Conservation (phyloP, 2,329 filamentous ascomycete genomes). For the Colletotrichum tamarilloi region DNA sequence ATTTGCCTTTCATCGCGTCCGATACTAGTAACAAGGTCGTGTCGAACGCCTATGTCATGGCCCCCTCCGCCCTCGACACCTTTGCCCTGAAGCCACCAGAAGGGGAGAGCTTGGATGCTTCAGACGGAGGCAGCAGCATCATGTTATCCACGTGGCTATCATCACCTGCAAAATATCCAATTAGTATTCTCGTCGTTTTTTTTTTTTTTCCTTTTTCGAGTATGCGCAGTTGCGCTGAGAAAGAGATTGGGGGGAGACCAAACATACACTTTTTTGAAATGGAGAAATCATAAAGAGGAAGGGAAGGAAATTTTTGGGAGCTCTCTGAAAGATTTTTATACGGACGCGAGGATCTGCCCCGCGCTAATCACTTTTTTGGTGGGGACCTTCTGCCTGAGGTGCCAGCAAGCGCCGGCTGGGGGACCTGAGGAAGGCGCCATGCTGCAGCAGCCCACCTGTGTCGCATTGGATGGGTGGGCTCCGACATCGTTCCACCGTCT, state of each 20-base stretch:
- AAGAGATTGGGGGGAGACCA: constrained; percentile 40
- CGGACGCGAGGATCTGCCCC: constrained; percentile 36
- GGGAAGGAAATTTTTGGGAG: constrained; percentile 53
- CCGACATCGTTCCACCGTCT: background rate
- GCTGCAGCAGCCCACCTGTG: background rate
- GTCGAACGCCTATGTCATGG: constrained; percentile 99
- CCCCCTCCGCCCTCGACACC: constrained; percentile 71
- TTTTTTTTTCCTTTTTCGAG: background rate
- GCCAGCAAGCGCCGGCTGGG: background rate
- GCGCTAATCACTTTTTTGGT: constrained; percentile 40
- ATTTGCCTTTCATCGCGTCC: constrained; percentile 98
- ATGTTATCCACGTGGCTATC: constrained; percentile 98
- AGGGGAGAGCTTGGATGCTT: constrained; percentile 85
- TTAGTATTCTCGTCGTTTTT: background rate
- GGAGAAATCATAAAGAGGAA: constrained; percentile 90
- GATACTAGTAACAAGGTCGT: constrained; percentile 96
- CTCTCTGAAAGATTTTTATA: constrained; percentile 51
- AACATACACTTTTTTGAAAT: constrained; percentile 96
- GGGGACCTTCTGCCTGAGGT: constrained; percentile 38
- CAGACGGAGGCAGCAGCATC: constrained; percentile 77
- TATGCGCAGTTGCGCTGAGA: constrained; percentile 24
- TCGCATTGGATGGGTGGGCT: background rate
- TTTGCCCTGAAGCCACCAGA: constrained; percentile 88
- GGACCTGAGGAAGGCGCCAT: background rate
- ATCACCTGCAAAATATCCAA: constrained; percentile 79